Evolutionary conservation across 2,329 filamentous ascomycete genomes (phyloP).

Genomic region (Colletotrichum musicola): DNA sequence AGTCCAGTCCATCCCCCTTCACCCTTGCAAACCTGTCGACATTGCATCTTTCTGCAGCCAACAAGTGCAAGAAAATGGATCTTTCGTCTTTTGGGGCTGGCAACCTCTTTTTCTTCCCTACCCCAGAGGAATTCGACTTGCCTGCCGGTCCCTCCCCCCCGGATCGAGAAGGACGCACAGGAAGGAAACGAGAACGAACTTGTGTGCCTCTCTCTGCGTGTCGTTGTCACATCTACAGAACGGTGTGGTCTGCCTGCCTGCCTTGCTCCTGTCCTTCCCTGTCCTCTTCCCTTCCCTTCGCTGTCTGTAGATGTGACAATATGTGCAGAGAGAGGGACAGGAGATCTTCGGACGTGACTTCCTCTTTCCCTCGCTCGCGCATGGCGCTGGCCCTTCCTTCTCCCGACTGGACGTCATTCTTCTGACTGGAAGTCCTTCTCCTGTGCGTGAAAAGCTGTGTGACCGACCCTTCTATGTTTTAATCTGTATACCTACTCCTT

Average conservation of each 20-base stretch:
- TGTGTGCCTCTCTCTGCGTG: neutral
- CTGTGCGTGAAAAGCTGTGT: too few species aligned
- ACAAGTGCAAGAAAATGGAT: neutral
- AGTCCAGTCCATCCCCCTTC: neutral
- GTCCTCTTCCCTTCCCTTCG: too few species aligned
- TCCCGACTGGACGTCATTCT: too few species aligned
- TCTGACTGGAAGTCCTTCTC: too few species aligned
- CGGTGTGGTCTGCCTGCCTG: too few species aligned
- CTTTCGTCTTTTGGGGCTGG: neutral
- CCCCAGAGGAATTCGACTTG: neutral
- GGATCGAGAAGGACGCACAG: neutral
- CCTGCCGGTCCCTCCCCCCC: neutral
- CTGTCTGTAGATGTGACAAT: too few species aligned
- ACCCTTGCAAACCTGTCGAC: neutral
- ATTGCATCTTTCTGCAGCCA: neutral
- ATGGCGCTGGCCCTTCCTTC: neutral
- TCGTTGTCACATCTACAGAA: too few species aligned
- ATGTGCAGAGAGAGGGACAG: neutral
- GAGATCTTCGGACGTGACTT: slow-evolving; percentile 6
- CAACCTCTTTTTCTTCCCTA: neutral
- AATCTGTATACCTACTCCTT: too few species aligned
- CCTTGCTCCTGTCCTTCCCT: neutral
- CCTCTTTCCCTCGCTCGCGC: neutral
- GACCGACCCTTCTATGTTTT: too few species aligned
- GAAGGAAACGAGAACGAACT: neutral